phyloP scores from a whole-genome alignment of 345 rosid species.

The Euphorbia pulcherrima region DNA sequence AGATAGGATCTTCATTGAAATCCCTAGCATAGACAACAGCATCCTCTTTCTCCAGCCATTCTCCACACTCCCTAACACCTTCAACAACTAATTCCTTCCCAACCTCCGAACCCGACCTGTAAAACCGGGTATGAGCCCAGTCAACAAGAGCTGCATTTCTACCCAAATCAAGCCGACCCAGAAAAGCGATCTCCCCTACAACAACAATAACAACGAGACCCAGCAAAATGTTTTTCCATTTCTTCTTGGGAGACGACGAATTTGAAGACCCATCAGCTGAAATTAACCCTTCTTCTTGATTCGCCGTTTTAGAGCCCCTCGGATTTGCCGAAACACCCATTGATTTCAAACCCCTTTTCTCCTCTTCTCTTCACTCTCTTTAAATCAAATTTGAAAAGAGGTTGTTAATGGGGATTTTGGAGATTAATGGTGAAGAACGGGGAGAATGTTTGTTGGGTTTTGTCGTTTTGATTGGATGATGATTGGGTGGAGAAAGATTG shows the following conservation, averaged over 20 bases:
- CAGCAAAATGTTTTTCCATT: constrained; percentile 57
- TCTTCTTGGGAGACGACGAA: constrained; percentile 39
- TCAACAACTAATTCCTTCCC: not conserved
- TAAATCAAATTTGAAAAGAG: not conserved
- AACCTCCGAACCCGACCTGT: constrained; percentile 22
- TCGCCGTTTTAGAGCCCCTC: constrained; percentile 45
- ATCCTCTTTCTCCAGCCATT: constrained; percentile 75
- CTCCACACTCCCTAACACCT: constrained; percentile 44
- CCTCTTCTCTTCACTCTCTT: not conserved
- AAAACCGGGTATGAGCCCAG: constrained; percentile 56
- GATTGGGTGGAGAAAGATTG: not conserved
- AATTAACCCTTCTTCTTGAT: constrained; percentile 38
- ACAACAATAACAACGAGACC: constrained; percentile 64
- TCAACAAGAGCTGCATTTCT: constrained; percentile 59
- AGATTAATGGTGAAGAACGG: not conserved
- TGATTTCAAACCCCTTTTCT: constrained; percentile 12
- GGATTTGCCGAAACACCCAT: constrained; percentile 60
- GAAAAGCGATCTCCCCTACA: constrained; percentile 65
- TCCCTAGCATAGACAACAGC: constrained; percentile 61
- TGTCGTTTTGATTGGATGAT: not conserved
- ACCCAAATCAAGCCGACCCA: constrained; percentile 74
- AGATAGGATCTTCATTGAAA: constrained; percentile 65
- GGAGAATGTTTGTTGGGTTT: constrained; percentile 1
- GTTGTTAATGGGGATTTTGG: not conserved
- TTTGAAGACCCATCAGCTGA: constrained; percentile 26